Percentiles rank a stretch among this genome's conserved stretches.
Conservation (phyloP, 2,329 filamentous ascomycete genomes). For the Onygenales sp. region DNA sequence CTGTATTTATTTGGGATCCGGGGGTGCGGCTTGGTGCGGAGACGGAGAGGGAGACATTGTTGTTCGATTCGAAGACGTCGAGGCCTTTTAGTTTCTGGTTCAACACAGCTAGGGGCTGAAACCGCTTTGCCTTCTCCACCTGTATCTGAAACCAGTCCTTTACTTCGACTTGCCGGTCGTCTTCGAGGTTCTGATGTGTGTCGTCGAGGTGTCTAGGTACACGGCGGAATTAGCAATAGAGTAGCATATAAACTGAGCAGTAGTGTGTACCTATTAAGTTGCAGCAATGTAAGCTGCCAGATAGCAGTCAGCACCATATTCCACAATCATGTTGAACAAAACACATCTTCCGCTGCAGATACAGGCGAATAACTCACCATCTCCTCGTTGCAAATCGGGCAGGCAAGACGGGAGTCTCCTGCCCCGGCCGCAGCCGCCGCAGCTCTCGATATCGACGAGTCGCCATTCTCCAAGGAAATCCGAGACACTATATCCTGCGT, state of each 20-base stretch:
- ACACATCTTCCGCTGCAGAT: neutral
- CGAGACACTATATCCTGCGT: constrained; percentile 72
- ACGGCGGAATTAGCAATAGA: constrained; percentile 2
- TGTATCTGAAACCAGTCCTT: constrained; percentile 96
- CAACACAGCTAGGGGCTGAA: constrained; percentile 80
- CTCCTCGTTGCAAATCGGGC: constrained; percentile 96
- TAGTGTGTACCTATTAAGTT: constrained; percentile 62
- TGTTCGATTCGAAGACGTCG: constrained; percentile 90
- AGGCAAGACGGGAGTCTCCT: constrained; percentile 60
- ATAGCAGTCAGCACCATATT: constrained; percentile 10
- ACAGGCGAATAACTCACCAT: constrained; percentile 56
- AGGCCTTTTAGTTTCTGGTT: constrained; percentile 90
- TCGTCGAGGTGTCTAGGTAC: constrained; percentile 66
- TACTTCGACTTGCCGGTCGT: constrained; percentile 82
- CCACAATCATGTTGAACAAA: neutral
- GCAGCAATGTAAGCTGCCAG: constrained; percentile 71
- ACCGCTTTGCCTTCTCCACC: constrained; percentile 84
- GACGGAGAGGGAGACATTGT: constrained; percentile 41
- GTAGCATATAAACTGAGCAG: constrained; percentile 14
- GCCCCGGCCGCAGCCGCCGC: constrained; percentile 39
- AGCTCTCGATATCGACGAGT: constrained; percentile 33
- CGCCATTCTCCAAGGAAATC: constrained; percentile 60
- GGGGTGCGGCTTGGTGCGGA: constrained; percentile 23
- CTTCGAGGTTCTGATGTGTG: constrained; percentile 78
- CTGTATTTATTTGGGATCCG: constrained; percentile 15